phyloP scores from a whole-genome alignment of 495 filamentous ascomycete species.

The Neurospora tetraspora region DNA sequence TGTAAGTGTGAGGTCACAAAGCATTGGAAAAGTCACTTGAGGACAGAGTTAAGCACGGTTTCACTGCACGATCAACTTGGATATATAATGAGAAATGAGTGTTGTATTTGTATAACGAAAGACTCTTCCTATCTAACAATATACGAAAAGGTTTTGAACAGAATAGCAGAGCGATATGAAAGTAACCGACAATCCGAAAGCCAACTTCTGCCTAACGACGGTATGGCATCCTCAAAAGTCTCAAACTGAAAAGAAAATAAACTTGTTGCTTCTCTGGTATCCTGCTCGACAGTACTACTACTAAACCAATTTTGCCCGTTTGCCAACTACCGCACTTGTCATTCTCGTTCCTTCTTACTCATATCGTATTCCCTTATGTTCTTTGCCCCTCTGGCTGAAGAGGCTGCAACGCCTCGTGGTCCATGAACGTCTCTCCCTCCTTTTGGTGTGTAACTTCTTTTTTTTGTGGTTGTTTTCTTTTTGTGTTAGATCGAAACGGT shows the following conservation, averaged over 20 bases:
- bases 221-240: no score
- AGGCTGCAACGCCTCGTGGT: neutral
- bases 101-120: neutral
- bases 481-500: neutral
- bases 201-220: neutral
- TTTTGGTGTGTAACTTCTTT: neutral
- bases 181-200: neutral
- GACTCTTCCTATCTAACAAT: neutral
- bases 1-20: neutral
- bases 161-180: neutral
- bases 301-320: neutral
- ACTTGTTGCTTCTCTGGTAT: neutral
- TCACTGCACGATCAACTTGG: neutral
- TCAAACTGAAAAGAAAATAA: no score
- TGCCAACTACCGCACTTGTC: neutral
- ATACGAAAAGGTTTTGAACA: neutral
- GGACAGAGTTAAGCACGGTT: neutral
- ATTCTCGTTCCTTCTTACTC: neutral
- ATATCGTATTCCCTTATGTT: neutral
- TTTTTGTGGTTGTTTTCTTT: neutral
- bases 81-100: neutral
- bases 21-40: neutral
- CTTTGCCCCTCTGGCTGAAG: neutral
- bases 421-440: neutral
- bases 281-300: neutral